phyloP scores from a whole-genome alignment of 192 early-diverging fungal species.

The Mortierella alpina region DNA sequence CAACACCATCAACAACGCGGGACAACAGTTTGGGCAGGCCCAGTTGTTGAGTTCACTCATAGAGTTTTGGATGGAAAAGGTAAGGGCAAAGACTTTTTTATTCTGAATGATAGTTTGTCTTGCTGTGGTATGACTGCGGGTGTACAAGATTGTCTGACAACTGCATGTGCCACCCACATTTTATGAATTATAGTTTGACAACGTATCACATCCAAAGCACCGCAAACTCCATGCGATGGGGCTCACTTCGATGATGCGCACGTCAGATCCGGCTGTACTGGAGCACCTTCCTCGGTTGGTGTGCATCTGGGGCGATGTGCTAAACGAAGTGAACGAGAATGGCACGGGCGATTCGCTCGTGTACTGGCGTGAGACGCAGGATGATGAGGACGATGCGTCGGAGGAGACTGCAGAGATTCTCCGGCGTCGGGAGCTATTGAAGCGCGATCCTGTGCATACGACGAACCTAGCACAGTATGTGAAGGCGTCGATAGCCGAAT shows the following conservation, averaged over 20 bases:
- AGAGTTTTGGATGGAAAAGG: slow-evolving; percentile 76
- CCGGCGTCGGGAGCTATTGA: slow-evolving; percentile 62
- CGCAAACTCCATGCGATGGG: slow-evolving; percentile 75
- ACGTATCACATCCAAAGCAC: slow-evolving; percentile 74
- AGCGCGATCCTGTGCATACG: slow-evolving; percentile 69
- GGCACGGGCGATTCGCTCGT: slow-evolving; percentile 71
- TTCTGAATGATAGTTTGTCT: background rate
- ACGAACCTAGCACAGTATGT: slow-evolving; percentile 64
- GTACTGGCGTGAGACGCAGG: slow-evolving; percentile 62
- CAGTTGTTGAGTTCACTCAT: slow-evolving; percentile 64
- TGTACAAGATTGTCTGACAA: too few relatives aligned
- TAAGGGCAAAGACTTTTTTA: slow-evolving; percentile 23
- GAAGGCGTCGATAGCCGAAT: slow-evolving; percentile 60
- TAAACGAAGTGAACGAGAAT: slow-evolving; percentile 70
- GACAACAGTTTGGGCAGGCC: slow-evolving; percentile 56
- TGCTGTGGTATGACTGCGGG: background rate
- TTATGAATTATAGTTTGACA: slow-evolving; percentile 74
- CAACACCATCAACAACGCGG: slow-evolving; percentile 57
- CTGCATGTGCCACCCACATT: background rate
- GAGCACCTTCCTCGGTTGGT: slow-evolving; percentile 63
- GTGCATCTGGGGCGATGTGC: slow-evolving; percentile 69
- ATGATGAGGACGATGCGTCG: slow-evolving; percentile 62
- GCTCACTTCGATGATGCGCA: slow-evolving; percentile 65
- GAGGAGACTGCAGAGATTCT: slow-evolving; percentile 64
- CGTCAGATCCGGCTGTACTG: slow-evolving; percentile 61